Evolutionary conservation across 2,329 filamentous ascomycete genomes (phyloP).

Genomic region (Diplodia corticola): DNA sequence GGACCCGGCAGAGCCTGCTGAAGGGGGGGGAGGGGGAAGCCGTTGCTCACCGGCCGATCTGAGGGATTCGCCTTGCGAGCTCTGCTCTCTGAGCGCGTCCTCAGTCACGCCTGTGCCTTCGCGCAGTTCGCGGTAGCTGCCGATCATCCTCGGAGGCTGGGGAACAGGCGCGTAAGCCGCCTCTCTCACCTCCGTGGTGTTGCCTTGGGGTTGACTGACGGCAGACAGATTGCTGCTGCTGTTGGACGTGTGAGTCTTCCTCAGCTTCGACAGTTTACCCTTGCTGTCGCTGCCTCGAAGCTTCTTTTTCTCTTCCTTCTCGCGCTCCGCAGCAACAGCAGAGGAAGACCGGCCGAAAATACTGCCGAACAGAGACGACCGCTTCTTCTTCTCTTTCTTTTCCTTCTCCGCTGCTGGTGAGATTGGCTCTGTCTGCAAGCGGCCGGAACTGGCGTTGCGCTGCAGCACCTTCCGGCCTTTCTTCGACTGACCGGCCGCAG

Average conservation of each 20-base stretch:
- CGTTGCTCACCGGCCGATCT: not conserved
- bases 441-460: conserved; percentile 9
- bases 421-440: not conserved
- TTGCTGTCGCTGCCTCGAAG: conserved; percentile 1
- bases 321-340: conserved; percentile 38
- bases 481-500: not conserved
- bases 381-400: conserved; percentile 41
- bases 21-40: not conserved
- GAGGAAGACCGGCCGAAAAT: conserved; percentile 40
- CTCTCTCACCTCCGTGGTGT: not conserved
- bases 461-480: conserved; percentile 15
- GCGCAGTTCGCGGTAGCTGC: not conserved
- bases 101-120: not conserved
- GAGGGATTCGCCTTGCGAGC: not conserved
- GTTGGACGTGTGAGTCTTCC: not conserved
- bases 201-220: not conserved
- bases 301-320: conserved; percentile 19
- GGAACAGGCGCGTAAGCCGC: conserved; percentile 4
- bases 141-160: not conserved
- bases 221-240: not conserved
- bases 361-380: conserved; percentile 47
- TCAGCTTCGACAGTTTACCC: conserved; percentile 16
- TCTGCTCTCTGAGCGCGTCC: not conserved
- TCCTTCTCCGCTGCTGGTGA: not conserved
- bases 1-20: not conserved